Percentiles rank a stretch among this genome's conserved stretches.
phyloP scores from a whole-genome alignment of 192 early-diverging fungal genomes.

The Coemansia sp. region DNA sequence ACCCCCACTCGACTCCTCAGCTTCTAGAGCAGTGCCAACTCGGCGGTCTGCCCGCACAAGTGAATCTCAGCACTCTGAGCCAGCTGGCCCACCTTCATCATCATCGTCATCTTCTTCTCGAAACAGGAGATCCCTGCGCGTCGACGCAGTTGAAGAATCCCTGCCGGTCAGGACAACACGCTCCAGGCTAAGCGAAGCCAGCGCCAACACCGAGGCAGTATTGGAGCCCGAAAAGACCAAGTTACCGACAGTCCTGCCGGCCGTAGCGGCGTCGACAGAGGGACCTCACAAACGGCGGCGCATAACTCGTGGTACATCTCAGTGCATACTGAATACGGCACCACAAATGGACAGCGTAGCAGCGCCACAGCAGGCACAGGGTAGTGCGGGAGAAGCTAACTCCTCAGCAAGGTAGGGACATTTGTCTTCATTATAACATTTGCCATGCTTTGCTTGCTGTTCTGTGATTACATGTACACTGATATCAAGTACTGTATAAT shows the following conservation, averaged over 20 bases:
- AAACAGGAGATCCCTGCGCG: not conserved
- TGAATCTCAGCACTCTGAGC: slow-evolving; percentile 23
- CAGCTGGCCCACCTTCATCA: not conserved
- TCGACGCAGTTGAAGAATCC: not conserved
- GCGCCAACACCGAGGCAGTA: not conserved
- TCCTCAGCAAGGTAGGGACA: slow-evolving; percentile 14
- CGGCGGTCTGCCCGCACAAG: slow-evolving; percentile 32
- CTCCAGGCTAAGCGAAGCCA: not conserved
- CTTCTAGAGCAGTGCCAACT: slow-evolving; percentile 18
- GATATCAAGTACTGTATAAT: not conserved
- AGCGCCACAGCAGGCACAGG: not conserved
- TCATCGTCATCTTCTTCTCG: not conserved
- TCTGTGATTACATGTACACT: not conserved
- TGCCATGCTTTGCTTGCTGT: not conserved
- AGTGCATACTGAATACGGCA: not conserved
- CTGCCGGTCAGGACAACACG: not conserved
- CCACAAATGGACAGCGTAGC: not conserved
- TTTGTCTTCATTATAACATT: not conserved
- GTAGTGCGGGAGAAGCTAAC: not conserved
- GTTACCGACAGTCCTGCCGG: not conserved
- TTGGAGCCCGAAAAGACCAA: not conserved
- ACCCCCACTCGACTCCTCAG: slow-evolving; percentile 14
- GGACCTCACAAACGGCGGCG: not conserved
- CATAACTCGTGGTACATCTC: not conserved
- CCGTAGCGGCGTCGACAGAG: not conserved